Conservation (phyloP, 2,329 filamentous ascomycete genomes). For the Madurella mycetomatis region DNA sequence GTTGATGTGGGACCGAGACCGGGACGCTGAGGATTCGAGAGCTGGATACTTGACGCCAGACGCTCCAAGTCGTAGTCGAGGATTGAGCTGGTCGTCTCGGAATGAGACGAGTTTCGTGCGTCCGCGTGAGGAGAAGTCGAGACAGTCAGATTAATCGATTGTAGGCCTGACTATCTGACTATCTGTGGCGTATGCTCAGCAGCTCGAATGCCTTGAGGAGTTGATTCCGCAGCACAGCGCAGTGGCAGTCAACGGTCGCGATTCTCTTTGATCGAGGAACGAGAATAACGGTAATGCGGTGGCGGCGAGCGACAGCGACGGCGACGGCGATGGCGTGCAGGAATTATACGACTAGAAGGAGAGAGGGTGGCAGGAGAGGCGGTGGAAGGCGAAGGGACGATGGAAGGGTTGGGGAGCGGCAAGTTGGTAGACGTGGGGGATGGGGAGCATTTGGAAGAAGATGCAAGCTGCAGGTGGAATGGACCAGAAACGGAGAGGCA, state of each 20-base stretch:
- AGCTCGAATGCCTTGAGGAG: conserved; percentile 19
- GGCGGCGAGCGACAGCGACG: conserved; percentile 17
- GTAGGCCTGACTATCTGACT: conserved; percentile 10
- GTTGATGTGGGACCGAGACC: conserved; percentile 6
- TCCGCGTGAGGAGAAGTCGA: neutral
- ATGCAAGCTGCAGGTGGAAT: conserved; percentile 24
- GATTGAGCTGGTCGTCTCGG: conserved; percentile 12
- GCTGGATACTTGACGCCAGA: conserved; percentile 10
- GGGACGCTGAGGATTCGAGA: neutral
- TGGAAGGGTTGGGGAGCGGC: conserved; percentile 4
- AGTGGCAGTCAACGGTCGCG: conserved; percentile 14
- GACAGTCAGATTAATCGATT: conserved; percentile 9
- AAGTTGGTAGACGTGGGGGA: conserved; percentile 8
- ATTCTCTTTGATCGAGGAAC: neutral
- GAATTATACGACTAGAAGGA: conserved; percentile 22
- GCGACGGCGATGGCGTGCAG: conserved; percentile 21
- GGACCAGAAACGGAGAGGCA: conserved; percentile 23
- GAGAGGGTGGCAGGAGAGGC: conserved; percentile 19
- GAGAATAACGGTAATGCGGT: neutral
- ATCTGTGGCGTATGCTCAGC: conserved; percentile 13
- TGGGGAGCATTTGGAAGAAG: conserved; percentile 18
- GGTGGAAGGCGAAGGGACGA: conserved; percentile 12
- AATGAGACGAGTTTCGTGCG: neutral
- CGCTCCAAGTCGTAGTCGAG: conserved; percentile 7
- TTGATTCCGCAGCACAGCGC: conserved; percentile 19